Evolutionary conservation across 2,329 filamentous ascomycete species (phyloP).

Genomic region (Aspergillus sp.): DNA sequence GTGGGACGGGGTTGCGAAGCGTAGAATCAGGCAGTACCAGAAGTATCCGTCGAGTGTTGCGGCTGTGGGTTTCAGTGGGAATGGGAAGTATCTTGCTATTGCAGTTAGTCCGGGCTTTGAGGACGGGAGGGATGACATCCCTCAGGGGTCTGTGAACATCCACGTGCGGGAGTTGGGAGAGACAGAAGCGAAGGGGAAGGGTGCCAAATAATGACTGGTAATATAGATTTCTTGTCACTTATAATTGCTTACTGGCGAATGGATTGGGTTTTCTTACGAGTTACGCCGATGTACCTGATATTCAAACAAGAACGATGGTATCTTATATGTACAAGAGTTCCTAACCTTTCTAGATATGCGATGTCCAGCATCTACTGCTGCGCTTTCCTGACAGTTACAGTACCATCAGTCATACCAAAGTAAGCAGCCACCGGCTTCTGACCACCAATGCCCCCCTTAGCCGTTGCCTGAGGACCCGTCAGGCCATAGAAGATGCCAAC

Average conservation of each 20-base stretch:
- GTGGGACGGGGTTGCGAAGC: conserved; percentile 88
- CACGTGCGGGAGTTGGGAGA: conserved; percentile 78
- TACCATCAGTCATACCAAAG: conserved; percentile 80
- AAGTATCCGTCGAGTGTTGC: conserved; percentile 74
- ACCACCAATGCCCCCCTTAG: conserved; percentile 58
- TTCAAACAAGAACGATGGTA: conserved; percentile 7
- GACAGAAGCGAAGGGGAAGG: conserved; percentile 81
- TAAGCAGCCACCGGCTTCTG: conserved; percentile 92
- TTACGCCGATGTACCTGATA: background rate
- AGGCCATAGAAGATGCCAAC: conserved; percentile 83
- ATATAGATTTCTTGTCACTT: conserved; percentile 7
- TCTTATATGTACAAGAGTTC: conserved; percentile 5
- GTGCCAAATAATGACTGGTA: conserved; percentile 50
- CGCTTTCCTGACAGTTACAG: conserved; percentile 52
- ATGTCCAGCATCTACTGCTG: conserved; percentile 7
- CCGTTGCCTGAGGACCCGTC: conserved; percentile 65
- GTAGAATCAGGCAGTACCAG: conserved; percentile 82
- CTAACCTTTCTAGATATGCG: background rate
- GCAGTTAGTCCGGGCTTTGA: conserved; percentile 83
- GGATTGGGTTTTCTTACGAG: conserved; percentile 1
- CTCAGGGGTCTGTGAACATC: conserved; percentile 66
- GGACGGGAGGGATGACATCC: conserved; percentile 70
- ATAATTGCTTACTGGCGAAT: conserved; percentile 9
- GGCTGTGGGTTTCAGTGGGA: conserved; percentile 66
- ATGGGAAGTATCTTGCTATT: conserved; percentile 72